These are phyloP conservation scores for Ceratopteris richardii DNA, from an alignment of 75 land plant genomes.

Conservation along the genomic window DNA sequence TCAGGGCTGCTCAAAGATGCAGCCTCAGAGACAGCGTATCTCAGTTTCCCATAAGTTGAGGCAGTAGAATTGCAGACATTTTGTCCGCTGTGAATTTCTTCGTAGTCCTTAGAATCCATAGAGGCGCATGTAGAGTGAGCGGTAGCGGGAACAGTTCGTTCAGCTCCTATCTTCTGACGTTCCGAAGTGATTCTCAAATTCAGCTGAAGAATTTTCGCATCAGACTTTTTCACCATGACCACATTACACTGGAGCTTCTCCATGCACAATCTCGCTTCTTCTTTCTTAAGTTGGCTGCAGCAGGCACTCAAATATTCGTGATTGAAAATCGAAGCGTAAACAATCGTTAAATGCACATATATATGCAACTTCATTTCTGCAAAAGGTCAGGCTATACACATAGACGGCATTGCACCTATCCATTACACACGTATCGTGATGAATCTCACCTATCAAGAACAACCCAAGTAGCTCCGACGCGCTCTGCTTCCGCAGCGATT, in stretches of 20 bases:
- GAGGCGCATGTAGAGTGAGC: slow-evolving; percentile 2
- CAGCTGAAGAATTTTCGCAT: slow-evolving; percentile 62
- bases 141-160: background rate
- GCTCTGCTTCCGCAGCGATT: slow-evolving; percentile 61
- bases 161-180: background rate
- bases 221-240: slow-evolving; percentile 60
- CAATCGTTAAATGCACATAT: too few species aligned
- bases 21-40: slow-evolving; percentile 16
- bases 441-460: slow-evolving; percentile 75
- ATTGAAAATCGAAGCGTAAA: too few species aligned
- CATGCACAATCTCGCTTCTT: slow-evolving; percentile 54
- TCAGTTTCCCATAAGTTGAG: background rate
- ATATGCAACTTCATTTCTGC: too few species aligned
- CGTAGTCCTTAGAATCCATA: background rate
- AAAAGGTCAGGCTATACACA: too few species aligned
- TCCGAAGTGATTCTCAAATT: slow-evolving; percentile 12
- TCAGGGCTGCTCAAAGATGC: slow-evolving; percentile 86
- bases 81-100: background rate
- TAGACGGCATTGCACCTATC: too few species aligned
- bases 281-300: slow-evolving; percentile 64
- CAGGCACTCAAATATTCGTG: too few species aligned
- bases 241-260: slow-evolving; percentile 84
- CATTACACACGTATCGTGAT: too few species aligned
- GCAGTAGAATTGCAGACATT: too few species aligned
- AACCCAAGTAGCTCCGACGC: slow-evolving; percentile 72